Evolutionary conservation across 176 grass and related monocot genomes (phyloP), one percentile per base, ranked within the genome.

Genomic region (Hordeum marinum): DNA sequence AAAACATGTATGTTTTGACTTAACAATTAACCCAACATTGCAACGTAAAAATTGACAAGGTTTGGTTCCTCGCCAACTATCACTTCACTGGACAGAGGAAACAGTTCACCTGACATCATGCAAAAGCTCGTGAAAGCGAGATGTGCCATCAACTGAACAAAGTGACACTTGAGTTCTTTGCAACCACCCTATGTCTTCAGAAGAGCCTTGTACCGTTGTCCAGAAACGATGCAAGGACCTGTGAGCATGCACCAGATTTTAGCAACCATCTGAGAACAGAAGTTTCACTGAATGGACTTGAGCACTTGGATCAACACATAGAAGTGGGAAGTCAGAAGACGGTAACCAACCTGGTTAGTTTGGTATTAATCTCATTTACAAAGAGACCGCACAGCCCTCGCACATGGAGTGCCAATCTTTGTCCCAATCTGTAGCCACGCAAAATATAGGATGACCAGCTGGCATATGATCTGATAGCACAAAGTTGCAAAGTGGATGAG

Each of bases 161-260:
- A 92, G 85, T 6, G 88, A 80, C 32, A 79, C 69, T 80, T 85
- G 75, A 29, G 85, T 85, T 87, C 82, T 93, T 86, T 94, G 91
- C 58, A 98, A 62, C 96, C 96, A 98, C 65, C 96, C 96, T 69
- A 95, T 95, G 83, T 98, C 96, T 55, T 84, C 58, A 78, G 80
- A 78, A 87, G 96, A 98, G 72, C 96, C 95, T 48, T 85, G 80
- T 80, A 95, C 54, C 85, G 91, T 98, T 92, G 65, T 95, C 68
- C 81, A 90, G 43, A 93, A 76, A 77, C 93, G 91, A 85, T 83
- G 67, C 80, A 93, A 76, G 52, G 89, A 76, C 85, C 93, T 98
- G 87, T 63, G 34, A 79, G 60, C 79, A 91, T 61, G 52, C 20
- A 39, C 2, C 5, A 81, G 32, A 72, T 52, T 52, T 78, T 54